These are phyloP conservation scores for Bipolaris gigantea DNA, from an alignment of 2,329 filamentous ascomycete genomes.

Conservation along the genomic window DNA sequence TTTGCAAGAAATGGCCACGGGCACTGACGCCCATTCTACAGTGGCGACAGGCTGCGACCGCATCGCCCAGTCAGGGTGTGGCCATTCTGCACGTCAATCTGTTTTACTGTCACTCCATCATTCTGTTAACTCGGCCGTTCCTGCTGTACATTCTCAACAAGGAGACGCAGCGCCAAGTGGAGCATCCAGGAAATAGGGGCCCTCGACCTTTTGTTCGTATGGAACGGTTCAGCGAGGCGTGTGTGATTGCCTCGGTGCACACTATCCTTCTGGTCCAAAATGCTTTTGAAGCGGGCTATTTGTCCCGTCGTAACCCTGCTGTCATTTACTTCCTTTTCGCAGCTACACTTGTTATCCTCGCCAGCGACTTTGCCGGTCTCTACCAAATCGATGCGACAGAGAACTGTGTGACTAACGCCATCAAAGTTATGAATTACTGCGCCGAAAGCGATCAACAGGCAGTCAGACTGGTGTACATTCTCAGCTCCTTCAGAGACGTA, in stretches of 20 bases:
- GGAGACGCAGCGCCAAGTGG: constrained; percentile 43
- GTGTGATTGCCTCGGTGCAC: constrained; percentile 47
- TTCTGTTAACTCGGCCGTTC: constrained; percentile 66
- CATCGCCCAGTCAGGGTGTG: constrained; percentile 55
- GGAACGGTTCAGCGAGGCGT: constrained; percentile 53
- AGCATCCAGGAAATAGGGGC: constrained; percentile 28
- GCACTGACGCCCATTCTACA: constrained; percentile 54
- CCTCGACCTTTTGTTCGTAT: constrained; percentile 45
- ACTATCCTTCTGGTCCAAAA: constrained; percentile 47
- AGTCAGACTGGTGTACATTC: constrained; percentile 43
- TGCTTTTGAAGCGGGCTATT: constrained; percentile 46
- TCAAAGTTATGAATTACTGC: constrained; percentile 47
- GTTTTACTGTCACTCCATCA: constrained; percentile 63
- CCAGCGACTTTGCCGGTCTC: constrained; percentile 46
- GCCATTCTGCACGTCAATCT: constrained; percentile 65
- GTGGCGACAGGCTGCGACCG: constrained; percentile 53
- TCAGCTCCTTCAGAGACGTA: constrained; percentile 45
- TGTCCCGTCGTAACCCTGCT: constrained; percentile 45
- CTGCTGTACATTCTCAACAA: constrained; percentile 61
- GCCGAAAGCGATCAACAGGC: constrained; percentile 47
- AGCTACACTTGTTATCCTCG: constrained; percentile 45
- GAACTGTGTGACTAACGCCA: constrained; percentile 43
- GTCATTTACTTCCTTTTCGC: constrained; percentile 50
- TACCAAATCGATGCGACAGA: constrained; percentile 41
- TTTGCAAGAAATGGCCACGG: constrained; percentile 57